These are phyloP conservation scores for Pyrrhoderma lamaoense DNA, from an alignment of 1,284 basidiomycete genomes.

Conservation along the genomic window DNA sequence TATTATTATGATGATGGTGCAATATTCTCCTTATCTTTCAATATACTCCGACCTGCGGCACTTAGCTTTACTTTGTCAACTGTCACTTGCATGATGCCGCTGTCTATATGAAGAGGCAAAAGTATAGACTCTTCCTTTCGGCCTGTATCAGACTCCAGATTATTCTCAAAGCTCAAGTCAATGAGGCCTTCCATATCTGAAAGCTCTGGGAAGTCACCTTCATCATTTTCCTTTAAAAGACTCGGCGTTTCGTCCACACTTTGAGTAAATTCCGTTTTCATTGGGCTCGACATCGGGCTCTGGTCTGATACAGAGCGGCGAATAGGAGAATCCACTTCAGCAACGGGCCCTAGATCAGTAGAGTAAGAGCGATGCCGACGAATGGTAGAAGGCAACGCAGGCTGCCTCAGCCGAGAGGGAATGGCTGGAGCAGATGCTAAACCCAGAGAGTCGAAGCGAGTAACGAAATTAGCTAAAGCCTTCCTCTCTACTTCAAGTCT, in stretches of 20 bases:
- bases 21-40: no score
- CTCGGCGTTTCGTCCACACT: slow-evolving; percentile 7
- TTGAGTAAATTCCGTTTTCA: slow-evolving; percentile 16
- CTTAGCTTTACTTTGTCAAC: no score
- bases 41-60: no score
- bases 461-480: slow-evolving; percentile 68
- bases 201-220: slow-evolving; percentile 5
- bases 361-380: slow-evolving; percentile 6
- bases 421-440: slow-evolving; percentile 34
- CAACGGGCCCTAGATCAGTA: slow-evolving; percentile 1
- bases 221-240: slow-evolving; percentile 3
- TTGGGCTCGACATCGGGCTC: slow-evolving; percentile 5
- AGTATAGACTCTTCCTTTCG: slow-evolving; percentile 33
- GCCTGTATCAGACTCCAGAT: slow-evolving; percentile 32
- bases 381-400: not conserved
- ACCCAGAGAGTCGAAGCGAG: slow-evolving; percentile 66
- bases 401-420: slow-evolving; percentile 21
- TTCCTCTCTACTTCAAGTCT: slow-evolving; percentile 68
- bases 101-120: no score
- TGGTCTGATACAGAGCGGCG: not conserved
- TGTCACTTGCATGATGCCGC: no score
- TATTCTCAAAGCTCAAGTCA: slow-evolving; percentile 9
- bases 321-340: not conserved
- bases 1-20: no score
- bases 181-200: slow-evolving; percentile 9